Base-by-base conservation (phyloP, 1,284 basidiomycete genomes). In the Fomes fomentarius region DNA sequence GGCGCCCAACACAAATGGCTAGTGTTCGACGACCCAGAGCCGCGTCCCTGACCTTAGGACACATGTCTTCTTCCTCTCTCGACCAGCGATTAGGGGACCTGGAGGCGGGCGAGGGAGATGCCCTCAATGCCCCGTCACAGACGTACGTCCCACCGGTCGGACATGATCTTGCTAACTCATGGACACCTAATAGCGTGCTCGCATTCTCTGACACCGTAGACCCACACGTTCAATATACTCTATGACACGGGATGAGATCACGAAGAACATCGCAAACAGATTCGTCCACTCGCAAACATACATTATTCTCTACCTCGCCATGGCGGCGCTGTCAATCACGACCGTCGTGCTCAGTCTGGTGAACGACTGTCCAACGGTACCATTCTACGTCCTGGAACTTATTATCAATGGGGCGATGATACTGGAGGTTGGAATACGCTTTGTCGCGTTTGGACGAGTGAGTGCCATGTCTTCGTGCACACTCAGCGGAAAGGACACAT, bases 371-470 rank as follows among this genome's bases (percentile, higher is more conserved):
- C 91, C 91, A 10, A 88, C 86, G 7, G 66, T 87, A 11, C 75
- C 91, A 2, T 97, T 97, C 78, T 96, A 94, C 70, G 77, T 96
- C 30, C 79, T 98, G 62, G 95, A 98, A 71, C 76, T 97, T 44
- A 86, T 97, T 67, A 85, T 98, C 70, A 98, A 98, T 67, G 78
- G 82, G 0, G 80, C 93, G 8, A 96, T 98, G 95, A 96, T 98
- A 53, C 71, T 89, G 21, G 95, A 98, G 75, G 95, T 98, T 15
- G 79, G 80, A 1, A 89, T 95, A 47, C 84, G 95, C 25, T 89
- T 96, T 69, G 76, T 96, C 47, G 95, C 95, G 1, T 91, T 96
- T 65, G 94, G 94, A 57, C 82, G 85, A 71, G 95, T 96, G 65
- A 64, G 89, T 74, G 7, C 4, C 28, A 35, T 33, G 14, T 19